These are phyloP conservation scores for Aureobasidium sp. DNA, from an alignment of 2,329 filamentous ascomycete genomes.

Conservation along the genomic window DNA sequence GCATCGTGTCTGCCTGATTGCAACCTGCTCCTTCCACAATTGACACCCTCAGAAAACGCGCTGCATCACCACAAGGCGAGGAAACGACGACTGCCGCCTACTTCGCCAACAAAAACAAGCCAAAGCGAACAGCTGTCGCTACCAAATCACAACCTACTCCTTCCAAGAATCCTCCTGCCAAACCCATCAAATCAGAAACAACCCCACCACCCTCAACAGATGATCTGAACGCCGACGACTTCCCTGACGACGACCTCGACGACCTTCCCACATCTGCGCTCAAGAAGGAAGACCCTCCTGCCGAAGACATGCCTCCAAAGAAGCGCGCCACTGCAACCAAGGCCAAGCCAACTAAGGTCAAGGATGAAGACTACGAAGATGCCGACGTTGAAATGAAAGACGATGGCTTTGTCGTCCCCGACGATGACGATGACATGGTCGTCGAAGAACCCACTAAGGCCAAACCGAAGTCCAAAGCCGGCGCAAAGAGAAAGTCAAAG, in stretches of 20 bases:
- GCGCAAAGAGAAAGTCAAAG: constrained; percentile 53
- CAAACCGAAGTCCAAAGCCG: constrained; percentile 27
- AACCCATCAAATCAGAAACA: constrained; percentile 27
- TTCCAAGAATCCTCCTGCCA: constrained; percentile 19
- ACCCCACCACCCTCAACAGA: constrained; percentile 28
- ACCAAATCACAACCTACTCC: constrained; percentile 21
- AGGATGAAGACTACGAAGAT: constrained; percentile 54
- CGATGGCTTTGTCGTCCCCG: constrained; percentile 38
- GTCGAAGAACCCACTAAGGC: constrained; percentile 32
- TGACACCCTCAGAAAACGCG: constrained; percentile 38
- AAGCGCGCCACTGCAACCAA: constrained; percentile 11
- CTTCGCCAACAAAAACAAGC: constrained; percentile 50
- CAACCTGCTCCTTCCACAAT: constrained; percentile 25
- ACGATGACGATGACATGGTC: constrained; percentile 36
- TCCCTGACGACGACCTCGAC: constrained; percentile 32
- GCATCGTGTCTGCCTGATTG: constrained; percentile 1
- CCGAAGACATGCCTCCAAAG: constrained; percentile 32
- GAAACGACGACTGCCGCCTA: constrained; percentile 57
- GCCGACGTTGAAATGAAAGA: constrained; percentile 48
- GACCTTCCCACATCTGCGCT: constrained; percentile 65
- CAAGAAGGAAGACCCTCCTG: constrained; percentile 55
- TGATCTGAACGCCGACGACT: constrained; percentile 27
- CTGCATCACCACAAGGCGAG: constrained; percentile 44
- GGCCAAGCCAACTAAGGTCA: constrained; percentile 44
- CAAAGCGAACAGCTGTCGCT: constrained; percentile 40